These are phyloP conservation scores for Penicillium crystallinum DNA, from an alignment of 495 filamentous ascomycete species.

Conservation along the genomic window DNA sequence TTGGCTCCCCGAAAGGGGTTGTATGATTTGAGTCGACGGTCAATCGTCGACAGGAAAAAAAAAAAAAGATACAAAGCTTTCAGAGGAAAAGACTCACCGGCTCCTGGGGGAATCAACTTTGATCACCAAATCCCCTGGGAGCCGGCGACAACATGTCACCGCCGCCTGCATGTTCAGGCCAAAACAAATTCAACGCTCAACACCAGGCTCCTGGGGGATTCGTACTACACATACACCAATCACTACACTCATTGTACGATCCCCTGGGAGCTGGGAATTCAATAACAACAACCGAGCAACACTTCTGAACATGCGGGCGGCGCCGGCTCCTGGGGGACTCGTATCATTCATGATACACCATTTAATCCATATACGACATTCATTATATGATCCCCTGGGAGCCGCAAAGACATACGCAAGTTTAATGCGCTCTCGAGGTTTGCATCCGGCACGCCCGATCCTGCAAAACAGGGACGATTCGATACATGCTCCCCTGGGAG, in stretches of 20 bases:
- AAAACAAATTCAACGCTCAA: not conserved
- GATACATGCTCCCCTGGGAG: not conserved
- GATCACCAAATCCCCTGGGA: not conserved
- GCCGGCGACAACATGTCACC: not conserved
- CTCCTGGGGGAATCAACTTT: not conserved
- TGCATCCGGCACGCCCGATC: not conserved
- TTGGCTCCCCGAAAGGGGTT: not conserved
- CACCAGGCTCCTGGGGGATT: not conserved
- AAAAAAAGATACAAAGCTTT: not conserved
- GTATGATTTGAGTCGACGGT: not conserved
- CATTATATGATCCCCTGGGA: not conserved
- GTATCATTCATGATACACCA: not conserved
- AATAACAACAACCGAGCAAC: not conserved
- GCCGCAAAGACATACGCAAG: not conserved
- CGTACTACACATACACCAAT: no score
- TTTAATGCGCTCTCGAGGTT: not conserved
- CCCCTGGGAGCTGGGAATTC: not conserved
- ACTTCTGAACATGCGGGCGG: not conserved
- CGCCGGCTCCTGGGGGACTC: not conserved
- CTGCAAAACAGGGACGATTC: no score
- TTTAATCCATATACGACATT: no score
- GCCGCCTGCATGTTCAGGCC: not conserved
- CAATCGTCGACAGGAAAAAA: no score
- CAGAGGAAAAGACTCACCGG: not conserved
- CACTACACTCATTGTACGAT: not conserved